Evolutionary conservation across 257 asterid genomes (phyloP), one percentile per base, ranked within the genome.

Genomic region (Paraleonurus japonicus): DNA sequence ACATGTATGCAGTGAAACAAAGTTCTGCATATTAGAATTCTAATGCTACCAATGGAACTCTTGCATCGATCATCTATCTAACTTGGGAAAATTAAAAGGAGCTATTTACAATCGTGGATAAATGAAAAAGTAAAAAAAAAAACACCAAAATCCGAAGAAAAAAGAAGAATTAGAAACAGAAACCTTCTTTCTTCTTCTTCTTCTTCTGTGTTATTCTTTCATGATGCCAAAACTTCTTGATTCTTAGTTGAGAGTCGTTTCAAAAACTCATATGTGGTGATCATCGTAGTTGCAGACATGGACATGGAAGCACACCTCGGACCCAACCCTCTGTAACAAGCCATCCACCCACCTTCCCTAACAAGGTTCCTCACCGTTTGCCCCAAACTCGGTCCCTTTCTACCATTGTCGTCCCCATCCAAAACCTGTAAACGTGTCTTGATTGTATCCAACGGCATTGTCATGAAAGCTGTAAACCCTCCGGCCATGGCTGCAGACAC

Each of bases 251-350:
- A 90, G 27, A 87, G 83, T 41, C 95, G 76, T 79, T 90, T 90
- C 82, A 90, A 70, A 84, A 90, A 81, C 85, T 91, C 97, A 24
- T 91, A 91, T 4, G 97, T 86, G 26, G 95, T 87, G 82, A 91
- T 91, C 97, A 91, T 91, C 1, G 95, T 85, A 9, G 96, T 81
- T 37, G 91, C 92, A 61, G 96, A 89, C 82, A 89, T 58, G 47
- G 97, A 89, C 97, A 88, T 88, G 23, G 96, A 85, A 48, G 91
- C 93, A 72, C 95, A 90, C 70, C 97, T 75, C 2, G 94, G 97
- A n/a, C 95, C 90, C 69, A 88, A 75, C 39, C 97, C 97, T 78
- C 97, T 81, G 64, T 90, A 90, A 57, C 95, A 90, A 76, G 95
- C 97, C 75, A 72, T 61, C 92, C 93, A 90, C 0, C 97, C 95